Percentiles rank a stretch among this genome's conserved stretches.
Conservation (phyloP, 495 filamentous ascomycete species). For the Geopyxis carbonaria region DNA sequence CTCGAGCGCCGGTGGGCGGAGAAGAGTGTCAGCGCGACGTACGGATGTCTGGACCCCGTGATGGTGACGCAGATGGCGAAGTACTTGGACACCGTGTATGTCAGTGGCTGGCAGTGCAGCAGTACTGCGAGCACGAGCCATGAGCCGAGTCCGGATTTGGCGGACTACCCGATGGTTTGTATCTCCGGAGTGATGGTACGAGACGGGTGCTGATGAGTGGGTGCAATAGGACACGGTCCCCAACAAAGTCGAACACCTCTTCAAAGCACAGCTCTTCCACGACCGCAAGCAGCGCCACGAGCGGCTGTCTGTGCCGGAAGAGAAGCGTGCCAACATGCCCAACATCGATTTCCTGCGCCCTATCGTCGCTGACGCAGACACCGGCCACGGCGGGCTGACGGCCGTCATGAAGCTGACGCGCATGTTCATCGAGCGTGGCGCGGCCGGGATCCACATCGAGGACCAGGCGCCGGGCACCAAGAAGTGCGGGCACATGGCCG, state of each 20-base stretch:
- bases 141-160: conserved; percentile 93
- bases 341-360: conserved; percentile 90
- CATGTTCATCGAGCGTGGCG: conserved; percentile 91
- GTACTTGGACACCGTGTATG: conserved; percentile 95
- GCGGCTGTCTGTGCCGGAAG: conserved; percentile 60
- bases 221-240: conserved; percentile 71
- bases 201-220: no score
- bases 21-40: conserved; percentile 76
- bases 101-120: conserved; percentile 97
- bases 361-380: conserved; percentile 94
- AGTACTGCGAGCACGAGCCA: conserved; percentile 86
- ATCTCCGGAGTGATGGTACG: no score
- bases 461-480: conserved; percentile 97
- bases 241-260: conserved; percentile 93
- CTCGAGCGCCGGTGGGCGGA: conserved; percentile 70
- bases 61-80: conserved; percentile 99
- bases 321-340: conserved; percentile 52
- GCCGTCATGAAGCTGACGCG: conserved; percentile 99
- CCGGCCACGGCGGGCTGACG: conserved; percentile 89
- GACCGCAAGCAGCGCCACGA: conserved; percentile 97
- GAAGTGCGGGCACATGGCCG: conserved; percentile 99
- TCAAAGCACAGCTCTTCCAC: conserved; percentile 97
- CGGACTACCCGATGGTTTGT: conserved; percentile 89
- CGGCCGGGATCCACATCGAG: conserved; percentile 95
- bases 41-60: conserved; percentile 91